These are phyloP conservation scores for Fusarium tjaetaba DNA, from an alignment of 2,329 filamentous ascomycete genomes.

Conservation along the genomic window DNA sequence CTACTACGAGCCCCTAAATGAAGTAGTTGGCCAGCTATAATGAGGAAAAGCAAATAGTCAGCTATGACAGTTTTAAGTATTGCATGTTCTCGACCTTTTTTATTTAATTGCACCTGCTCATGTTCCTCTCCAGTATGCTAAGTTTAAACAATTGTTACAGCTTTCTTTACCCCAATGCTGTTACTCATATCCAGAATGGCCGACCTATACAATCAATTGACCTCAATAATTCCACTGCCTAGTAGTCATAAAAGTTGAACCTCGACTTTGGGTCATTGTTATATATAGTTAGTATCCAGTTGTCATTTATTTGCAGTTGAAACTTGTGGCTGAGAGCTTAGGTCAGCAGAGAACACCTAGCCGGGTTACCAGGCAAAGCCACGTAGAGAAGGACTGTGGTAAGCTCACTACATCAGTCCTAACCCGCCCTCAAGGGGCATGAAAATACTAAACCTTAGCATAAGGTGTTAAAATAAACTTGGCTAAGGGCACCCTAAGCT, in stretches of 20 bases:
- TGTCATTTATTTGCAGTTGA: neutral
- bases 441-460: no score
- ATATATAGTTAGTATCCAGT: no score
- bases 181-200: accelerated
- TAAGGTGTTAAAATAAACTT: no score
- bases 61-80: accelerated
- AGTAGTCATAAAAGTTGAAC: accelerated
- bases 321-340: no score
- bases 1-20: accelerated
- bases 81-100: accelerated
- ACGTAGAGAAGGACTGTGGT: accelerated
- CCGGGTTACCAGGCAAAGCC: neutral
- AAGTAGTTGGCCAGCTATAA: accelerated
- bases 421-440: no score
- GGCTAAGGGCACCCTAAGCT: no score
- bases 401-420: neutral
- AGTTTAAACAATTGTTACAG: neutral
- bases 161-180: neutral
- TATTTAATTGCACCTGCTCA: neutral
- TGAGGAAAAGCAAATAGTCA: accelerated
- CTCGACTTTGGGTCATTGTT: neutral
- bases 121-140: no score
- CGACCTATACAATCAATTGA: neutral
- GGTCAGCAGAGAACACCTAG: no score
- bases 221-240: accelerated